phyloP scores from a whole-genome alignment of 805 yeast species.

The Saccharomyces mikatae region DNA sequence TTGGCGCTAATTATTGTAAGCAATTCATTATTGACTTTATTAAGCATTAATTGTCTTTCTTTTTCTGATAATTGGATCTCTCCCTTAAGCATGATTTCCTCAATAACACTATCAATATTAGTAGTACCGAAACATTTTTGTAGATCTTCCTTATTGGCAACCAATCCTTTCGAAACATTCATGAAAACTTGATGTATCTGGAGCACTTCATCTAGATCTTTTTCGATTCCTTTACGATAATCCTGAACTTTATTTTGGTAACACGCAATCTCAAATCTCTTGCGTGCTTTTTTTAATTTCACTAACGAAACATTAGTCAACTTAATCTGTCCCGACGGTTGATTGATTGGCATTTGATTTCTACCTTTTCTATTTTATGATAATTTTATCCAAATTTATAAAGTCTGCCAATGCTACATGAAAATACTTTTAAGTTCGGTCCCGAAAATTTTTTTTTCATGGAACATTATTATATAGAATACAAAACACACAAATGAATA shows the following conservation, averaged over 20 bases:
- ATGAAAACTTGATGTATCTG: slow-evolving; percentile 92
- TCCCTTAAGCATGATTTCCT: slow-evolving; percentile 80
- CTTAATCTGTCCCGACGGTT: slow-evolving; percentile 82
- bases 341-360: slow-evolving; percentile 52
- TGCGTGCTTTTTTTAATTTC: slow-evolving; percentile 81
- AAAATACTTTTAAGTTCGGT: not conserved
- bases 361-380: not conserved
- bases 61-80: slow-evolving; percentile 92
- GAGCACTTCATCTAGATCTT: slow-evolving; percentile 88
- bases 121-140: slow-evolving; percentile 66
- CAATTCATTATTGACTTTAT: slow-evolving; percentile 73
- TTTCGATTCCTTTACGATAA: slow-evolving; percentile 63
- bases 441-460: not conserved
- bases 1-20: slow-evolving; percentile 77
- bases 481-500: not conserved
- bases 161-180: slow-evolving; percentile 90
- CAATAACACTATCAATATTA: slow-evolving; percentile 63
- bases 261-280: slow-evolving; percentile 91
- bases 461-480: not conserved
- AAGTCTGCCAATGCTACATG: not conserved
- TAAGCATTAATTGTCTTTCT: slow-evolving; percentile 71
- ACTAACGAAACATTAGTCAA: slow-evolving; percentile 92
- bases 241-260: slow-evolving; percentile 96
- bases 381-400: not conserved
- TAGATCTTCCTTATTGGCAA: slow-evolving; percentile 81